Conservation (phyloP, 2,329 filamentous ascomycete genomes). For the Chaetothyriales sp. region DNA sequence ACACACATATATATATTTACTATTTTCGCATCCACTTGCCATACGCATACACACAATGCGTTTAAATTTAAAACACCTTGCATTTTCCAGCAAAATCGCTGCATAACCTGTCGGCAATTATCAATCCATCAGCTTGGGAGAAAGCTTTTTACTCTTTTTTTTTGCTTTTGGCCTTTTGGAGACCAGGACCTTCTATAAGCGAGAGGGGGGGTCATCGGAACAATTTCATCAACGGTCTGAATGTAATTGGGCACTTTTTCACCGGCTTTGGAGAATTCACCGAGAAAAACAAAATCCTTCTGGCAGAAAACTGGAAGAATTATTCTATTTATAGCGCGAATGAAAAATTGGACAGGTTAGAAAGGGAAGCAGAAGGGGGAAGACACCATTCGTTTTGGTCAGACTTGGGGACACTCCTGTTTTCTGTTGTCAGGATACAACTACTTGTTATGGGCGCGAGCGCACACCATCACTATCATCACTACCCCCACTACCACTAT, state of each 20-base stretch:
- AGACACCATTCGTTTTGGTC: background rate
- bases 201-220: background rate
- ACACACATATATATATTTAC: background rate
- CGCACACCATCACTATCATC: no score
- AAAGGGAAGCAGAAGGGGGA: background rate
- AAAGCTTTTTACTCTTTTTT: background rate
- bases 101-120: background rate
- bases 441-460: background rate
- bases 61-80: background rate
- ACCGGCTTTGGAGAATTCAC: background rate
- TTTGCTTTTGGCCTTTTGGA: background rate
- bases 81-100: background rate
- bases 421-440: background rate
- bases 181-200: background rate
- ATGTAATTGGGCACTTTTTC: background rate
- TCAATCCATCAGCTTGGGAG: background rate
- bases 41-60: background rate
- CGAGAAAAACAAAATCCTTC: background rate
- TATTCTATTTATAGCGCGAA: background rate
- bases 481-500: background rate
- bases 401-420: background rate
- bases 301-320: background rate
- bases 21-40: background rate
- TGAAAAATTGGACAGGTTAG: background rate
- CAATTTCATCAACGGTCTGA: background rate